Percentiles rank a stretch among this genome's conserved stretches.
Evolutionary conservation across 345 rosid species (phyloP).

Genomic region (Citrus medica): DNA sequence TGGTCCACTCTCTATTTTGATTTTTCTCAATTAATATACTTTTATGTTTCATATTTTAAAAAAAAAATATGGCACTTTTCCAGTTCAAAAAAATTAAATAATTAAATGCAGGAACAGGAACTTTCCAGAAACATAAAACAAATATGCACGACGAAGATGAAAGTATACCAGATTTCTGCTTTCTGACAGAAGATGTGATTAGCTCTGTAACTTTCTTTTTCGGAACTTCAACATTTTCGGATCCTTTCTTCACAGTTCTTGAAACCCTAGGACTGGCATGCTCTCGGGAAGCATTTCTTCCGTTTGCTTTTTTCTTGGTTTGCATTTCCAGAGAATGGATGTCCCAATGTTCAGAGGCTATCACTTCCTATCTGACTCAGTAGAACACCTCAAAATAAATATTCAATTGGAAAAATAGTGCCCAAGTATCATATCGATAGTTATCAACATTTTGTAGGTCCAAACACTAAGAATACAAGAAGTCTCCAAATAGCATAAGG

Average conservation of each 20-base stretch:
- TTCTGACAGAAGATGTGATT: constrained; percentile 66
- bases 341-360: constrained; percentile 6
- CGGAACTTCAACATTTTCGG: constrained; percentile 46
- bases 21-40: too few species aligned
- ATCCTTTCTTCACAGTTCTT: constrained; percentile 44
- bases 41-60: too few species aligned
- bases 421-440: neutral
- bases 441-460: neutral
- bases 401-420: neutral
- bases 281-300: constrained; percentile 50
- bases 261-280: constrained; percentile 42
- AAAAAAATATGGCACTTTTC: neutral
- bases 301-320: constrained; percentile 49
- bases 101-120: neutral
- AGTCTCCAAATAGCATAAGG: neutral
- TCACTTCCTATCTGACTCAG: neutral
- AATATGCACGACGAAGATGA: neutral
- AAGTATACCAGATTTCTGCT: constrained; percentile 44
- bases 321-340: constrained; percentile 38
- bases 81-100: neutral
- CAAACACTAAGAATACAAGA: neutral
- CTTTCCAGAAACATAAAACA: neutral
- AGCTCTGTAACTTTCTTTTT: constrained; percentile 51
- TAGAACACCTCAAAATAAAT: neutral
- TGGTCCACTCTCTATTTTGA: too few species aligned